Percentiles rank a stretch among this genome's conserved stretches.
phyloP scores from a whole-genome alignment of 129 eudicot species.

The Artemisia tridentata region DNA sequence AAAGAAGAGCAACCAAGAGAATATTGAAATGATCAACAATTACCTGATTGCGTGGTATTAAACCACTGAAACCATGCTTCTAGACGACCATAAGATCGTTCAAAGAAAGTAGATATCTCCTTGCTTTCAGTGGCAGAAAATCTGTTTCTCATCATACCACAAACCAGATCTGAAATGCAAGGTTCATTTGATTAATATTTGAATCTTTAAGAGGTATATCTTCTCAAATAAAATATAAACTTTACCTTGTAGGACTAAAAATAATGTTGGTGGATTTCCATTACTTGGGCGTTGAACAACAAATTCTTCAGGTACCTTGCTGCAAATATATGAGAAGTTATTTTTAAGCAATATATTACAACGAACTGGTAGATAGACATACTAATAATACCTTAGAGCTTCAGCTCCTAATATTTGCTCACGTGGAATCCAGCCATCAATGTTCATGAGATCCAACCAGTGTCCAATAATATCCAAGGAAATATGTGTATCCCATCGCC shows the following conservation, averaged over 20 bases:
- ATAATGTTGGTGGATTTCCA: conserved; percentile 94
- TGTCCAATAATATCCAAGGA: conserved; percentile 93
- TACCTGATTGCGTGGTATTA: conserved; percentile 95
- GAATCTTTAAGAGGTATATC: background rate
- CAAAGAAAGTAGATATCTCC: conserved; percentile 67
- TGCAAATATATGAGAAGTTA: conserved; percentile 27
- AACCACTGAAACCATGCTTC: conserved; percentile 99
- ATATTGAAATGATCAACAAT: background rate
- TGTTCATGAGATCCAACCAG: conserved; percentile 96
- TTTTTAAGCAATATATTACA: conserved; percentile 1
- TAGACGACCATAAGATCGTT: conserved; percentile 76
- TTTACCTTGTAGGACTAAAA: conserved; percentile 77
- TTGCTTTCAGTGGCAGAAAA: conserved; percentile 47
- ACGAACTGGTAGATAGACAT: background rate
- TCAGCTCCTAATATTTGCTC: conserved; percentile 98
- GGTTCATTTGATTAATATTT: conserved; percentile 1
- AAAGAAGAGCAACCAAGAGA: background rate
- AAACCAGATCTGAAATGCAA: conserved; percentile 59
- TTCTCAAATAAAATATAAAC: background rate
- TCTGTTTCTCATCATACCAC: conserved; percentile 58
- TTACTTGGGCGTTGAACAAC: conserved; percentile 90
- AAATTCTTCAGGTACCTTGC: conserved; percentile 92
- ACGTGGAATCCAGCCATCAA: conserved; percentile 99
- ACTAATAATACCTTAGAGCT: conserved; percentile 70
- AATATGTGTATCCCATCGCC: conserved; percentile 91